Conservation (phyloP, 495 filamentous ascomycete species). For the Geopyxis carbonaria region DNA sequence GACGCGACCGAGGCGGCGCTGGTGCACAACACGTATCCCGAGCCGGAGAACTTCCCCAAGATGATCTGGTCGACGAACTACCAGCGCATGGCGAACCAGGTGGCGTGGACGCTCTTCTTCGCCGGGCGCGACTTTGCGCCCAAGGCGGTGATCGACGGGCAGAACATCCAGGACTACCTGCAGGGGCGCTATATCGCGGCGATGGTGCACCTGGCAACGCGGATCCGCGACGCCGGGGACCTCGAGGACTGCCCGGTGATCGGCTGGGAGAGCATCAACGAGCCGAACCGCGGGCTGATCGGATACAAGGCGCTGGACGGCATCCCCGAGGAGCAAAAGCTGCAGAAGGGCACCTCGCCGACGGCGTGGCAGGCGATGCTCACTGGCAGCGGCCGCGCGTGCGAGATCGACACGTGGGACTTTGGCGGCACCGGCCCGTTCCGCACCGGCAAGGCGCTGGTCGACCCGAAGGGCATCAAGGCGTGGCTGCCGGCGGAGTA, state of each 20-base stretch:
- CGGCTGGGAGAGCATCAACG: constrained; percentile 90
- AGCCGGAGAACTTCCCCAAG: constrained; percentile 77
- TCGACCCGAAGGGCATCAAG: constrained; percentile 72
- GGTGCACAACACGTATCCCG: constrained; percentile 86
- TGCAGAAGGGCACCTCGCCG: constrained; percentile 84
- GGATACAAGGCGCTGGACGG: constrained; percentile 68
- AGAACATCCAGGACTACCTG: constrained; percentile 93
- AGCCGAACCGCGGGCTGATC: constrained; percentile 79
- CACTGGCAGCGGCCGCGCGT: constrained; percentile 72
- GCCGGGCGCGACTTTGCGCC: constrained; percentile 86
- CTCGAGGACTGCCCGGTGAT: constrained; percentile 77
- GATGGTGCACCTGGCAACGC: constrained; percentile 57
- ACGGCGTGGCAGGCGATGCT: constrained; percentile 91
- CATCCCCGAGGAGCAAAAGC: constrained; percentile 72
- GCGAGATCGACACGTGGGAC: constrained; percentile 78
- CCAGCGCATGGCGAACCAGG: constrained; percentile 50
- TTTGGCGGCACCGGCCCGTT: constrained; percentile 86
- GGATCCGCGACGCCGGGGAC: constrained; percentile 80
- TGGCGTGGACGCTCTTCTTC: constrained; percentile 59
- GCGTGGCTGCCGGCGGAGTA: constrained; percentile 69
- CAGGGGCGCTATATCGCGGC: constrained; percentile 74
- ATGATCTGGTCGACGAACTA: constrained; percentile 99
- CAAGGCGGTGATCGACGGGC: constrained; percentile 82
- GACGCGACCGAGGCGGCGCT: constrained; percentile 76
- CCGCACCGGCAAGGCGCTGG: constrained; percentile 61